A percentile compares a stretch with the other conserved stretches of the same genome.
Conservation (phyloP, 345 rosid species). For the Mallotus nudiflorus region DNA sequence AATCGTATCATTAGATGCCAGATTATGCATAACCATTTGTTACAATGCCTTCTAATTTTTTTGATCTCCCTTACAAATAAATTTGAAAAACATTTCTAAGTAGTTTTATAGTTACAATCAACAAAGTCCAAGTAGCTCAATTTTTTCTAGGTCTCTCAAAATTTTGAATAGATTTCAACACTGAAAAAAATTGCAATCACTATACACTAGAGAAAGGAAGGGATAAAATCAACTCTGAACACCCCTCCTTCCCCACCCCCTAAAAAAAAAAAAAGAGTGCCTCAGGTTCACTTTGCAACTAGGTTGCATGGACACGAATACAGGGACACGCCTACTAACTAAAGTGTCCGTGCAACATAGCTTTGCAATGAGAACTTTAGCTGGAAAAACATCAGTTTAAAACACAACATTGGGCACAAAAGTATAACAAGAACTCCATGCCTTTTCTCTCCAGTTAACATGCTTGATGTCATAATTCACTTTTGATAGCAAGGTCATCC, state of each 20-base stretch:
- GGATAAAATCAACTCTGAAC: background rate
- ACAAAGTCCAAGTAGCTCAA: too few species aligned
- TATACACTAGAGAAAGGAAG: background rate
- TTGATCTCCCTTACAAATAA: background rate
- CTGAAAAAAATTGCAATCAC: background rate
- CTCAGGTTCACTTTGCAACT: background rate
- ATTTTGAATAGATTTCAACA: background rate
- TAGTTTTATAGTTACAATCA: background rate
- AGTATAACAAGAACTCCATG: conserved; percentile 13
- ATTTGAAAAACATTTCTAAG: background rate
- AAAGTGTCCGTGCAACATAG: too few species aligned
- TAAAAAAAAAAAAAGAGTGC: background rate
- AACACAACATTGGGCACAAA: background rate
- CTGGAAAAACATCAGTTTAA: background rate
- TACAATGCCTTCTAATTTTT: background rate
- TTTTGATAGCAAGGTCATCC: conserved; percentile 45
- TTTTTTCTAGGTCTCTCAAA: background rate
- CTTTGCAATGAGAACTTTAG: background rate
- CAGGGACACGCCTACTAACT: too few species aligned
- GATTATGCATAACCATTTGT: background rate
- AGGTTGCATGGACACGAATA: too few species aligned
- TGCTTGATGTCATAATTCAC: conserved; percentile 52
- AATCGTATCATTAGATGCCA: background rate
- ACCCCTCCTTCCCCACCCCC: background rate
- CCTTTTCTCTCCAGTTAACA: conserved; percentile 59